Evolutionary conservation across 345 rosid genomes (phyloP), one percentile per base, ranked within the genome.

Genomic region (Kandelia obovata): DNA sequence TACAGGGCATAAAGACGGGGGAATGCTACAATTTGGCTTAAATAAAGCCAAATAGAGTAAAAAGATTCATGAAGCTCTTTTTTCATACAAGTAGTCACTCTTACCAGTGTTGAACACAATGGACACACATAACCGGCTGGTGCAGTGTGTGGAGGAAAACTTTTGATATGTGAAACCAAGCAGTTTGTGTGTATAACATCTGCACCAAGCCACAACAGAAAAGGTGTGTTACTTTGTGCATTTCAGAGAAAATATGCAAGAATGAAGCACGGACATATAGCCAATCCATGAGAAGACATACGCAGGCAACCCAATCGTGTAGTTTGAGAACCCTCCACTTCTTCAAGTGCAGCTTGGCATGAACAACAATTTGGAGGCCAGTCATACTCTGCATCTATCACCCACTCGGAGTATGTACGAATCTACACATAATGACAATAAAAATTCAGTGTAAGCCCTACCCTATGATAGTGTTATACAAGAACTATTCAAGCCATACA

Each of bases 301-400:
- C 99, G 99, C 85, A 96, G 68, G 88, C 99, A 96, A 80, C 96
- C 98, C 90, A 96, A 74, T 64, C 99, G 92, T 64, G 94, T 96
- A 74, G 88, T 94, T 79, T 83, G 87, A 39, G 82, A 79, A 70
- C 80, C 85, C 58, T 63, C 68, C 69, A 83, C 94, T 77, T 92
- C 98, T 43, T 86, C 92, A 70, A 96, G 87, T 6, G 76, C 75
- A 69, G 74, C 79, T 78, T 84, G 94, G 80, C 99, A 96, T 15
- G 81, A 82, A 78, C 97, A 91, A 82, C 98, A 94, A 75, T 84
- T 91, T 15, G 87, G 82, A 70, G 98, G 97, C 92, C 96, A 92
- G 62, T 96, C 98, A 78, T 96, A 92, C 75, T 89, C 99, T 72
- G 92, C 99, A 78, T 96, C 99, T 80, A 90, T 96, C 68, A 96